Conservation (phyloP, 2,329 filamentous ascomycete genomes). For the Diaporthe ilicicola region DNA sequence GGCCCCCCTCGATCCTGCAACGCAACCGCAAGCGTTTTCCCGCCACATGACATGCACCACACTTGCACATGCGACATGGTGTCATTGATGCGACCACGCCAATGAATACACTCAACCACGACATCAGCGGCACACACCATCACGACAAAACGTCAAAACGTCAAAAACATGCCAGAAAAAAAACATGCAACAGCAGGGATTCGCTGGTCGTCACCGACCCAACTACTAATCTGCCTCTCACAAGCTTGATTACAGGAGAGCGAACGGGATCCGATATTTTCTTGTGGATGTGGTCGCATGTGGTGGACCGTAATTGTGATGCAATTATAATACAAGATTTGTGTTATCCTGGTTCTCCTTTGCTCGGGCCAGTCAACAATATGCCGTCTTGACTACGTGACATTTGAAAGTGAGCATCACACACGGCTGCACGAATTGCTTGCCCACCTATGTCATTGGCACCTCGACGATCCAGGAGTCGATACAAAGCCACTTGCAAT, state of each 20-base stretch:
- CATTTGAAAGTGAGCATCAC: background rate
- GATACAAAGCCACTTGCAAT: background rate
- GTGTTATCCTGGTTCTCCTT: too few relatives aligned
- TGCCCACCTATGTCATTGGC: background rate
- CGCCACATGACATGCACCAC: too few relatives aligned
- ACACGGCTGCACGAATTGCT: background rate
- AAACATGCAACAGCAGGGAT: constrained; percentile 22
- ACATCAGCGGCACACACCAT: background rate
- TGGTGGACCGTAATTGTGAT: background rate
- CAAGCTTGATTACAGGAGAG: constrained; percentile 21
- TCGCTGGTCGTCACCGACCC: constrained; percentile 22
- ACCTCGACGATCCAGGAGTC: background rate
- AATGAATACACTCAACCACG: background rate
- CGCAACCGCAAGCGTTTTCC: too few relatives aligned
- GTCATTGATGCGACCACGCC: background rate
- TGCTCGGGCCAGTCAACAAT: background rate
- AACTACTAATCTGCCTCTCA: constrained; percentile 23
- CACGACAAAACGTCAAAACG: background rate
- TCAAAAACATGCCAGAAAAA: background rate
- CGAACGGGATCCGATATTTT: constrained; percentile 13
- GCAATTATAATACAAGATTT: background rate
- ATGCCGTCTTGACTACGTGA: background rate
- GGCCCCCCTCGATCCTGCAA: constrained; percentile 1
- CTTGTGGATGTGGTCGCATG: constrained; percentile 26
- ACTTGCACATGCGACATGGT: background rate